Conservation (phyloP, 139 green algal species). For the Monoraphidium neglectum region DNA sequence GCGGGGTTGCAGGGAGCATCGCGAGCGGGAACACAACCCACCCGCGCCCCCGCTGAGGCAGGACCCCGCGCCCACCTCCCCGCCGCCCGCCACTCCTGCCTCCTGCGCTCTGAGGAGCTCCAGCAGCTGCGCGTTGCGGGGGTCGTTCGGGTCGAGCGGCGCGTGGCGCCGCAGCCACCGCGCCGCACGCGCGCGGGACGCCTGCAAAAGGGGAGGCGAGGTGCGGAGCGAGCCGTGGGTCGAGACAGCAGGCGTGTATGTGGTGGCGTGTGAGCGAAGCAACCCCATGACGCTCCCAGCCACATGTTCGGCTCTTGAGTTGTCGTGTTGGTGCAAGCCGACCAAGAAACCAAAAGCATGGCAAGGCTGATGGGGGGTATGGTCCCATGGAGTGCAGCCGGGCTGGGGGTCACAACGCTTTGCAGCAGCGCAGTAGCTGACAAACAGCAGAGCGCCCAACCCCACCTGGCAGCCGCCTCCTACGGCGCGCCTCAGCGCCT, state of each 20-base stretch:
- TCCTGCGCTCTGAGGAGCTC: slow-evolving; percentile 60
- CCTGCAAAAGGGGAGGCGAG: slow-evolving; percentile 19
- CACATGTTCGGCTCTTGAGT: too few species aligned
- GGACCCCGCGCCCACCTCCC: too few species aligned
- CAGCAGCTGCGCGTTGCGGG: slow-evolving; percentile 57
- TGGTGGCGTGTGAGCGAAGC: too few species aligned
- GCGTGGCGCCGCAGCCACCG: slow-evolving; percentile 45
- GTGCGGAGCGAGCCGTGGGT: neutral
- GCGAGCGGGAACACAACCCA: too few species aligned
- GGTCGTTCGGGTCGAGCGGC: slow-evolving; percentile 67
- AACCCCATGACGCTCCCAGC: too few species aligned
- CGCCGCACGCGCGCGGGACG: slow-evolving; percentile 36
- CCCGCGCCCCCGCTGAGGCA: too few species aligned
- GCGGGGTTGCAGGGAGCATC: too few species aligned
- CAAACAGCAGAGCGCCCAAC: neutral
- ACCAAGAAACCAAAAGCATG: too few species aligned
- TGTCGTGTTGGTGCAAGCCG: too few species aligned
- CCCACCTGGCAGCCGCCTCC: neutral
- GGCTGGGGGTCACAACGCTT: too few species aligned
- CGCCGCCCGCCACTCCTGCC: slow-evolving; percentile 15
- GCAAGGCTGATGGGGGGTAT: too few species aligned
- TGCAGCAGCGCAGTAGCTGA: neutral
- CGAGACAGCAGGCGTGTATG: neutral
- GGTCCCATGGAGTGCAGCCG: too few species aligned
- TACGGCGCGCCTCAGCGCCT: neutral